These are phyloP conservation scores for Cyamopsis tetragonoloba DNA, from an alignment of 306 rosid species.

Conservation along the genomic window DNA sequence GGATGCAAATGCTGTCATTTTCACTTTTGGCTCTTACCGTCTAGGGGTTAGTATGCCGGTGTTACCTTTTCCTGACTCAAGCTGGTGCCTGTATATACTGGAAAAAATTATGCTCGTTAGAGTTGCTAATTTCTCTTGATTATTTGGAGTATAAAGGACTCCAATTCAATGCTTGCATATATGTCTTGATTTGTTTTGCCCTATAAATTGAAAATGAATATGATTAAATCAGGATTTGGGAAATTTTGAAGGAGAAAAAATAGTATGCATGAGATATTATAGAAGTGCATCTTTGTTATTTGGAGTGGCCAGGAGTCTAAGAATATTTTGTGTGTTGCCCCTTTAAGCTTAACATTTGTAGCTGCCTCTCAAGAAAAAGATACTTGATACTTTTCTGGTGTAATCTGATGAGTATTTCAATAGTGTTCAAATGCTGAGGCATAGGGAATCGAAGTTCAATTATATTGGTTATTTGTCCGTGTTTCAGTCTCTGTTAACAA, in stretches of 20 bases:
- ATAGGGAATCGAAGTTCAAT: not conserved
- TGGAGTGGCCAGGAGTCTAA: not conserved
- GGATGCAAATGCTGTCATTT: conserved; percentile 86
- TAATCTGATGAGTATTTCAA: not conserved
- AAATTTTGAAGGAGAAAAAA: not conserved
- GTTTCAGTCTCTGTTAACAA: conserved; percentile 18
- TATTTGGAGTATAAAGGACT: not conserved
- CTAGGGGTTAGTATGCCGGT: conserved; percentile 64
- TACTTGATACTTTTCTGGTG: not conserved
- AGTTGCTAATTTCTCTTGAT: not conserved
- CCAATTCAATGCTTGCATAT: conserved; percentile 10
- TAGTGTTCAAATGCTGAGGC: not conserved
- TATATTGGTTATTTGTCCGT: conserved; percentile 3
- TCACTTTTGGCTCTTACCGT: conserved; percentile 87
- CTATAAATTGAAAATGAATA: not conserved
- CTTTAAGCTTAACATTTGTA: not conserved
- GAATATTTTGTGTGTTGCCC: not conserved
- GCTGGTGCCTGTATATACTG: conserved; percentile 10
- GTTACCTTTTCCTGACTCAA: not conserved
- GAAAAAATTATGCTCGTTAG: not conserved
- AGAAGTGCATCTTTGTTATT: not conserved
- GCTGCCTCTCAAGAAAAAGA: conserved; percentile 13
- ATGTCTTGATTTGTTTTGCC: not conserved
- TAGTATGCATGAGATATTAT: not conserved
- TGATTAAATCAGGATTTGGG: not conserved